Evolutionary conservation across 2,329 filamentous ascomycete genomes (phyloP).

Genomic region (Arachnomyces sp.): DNA sequence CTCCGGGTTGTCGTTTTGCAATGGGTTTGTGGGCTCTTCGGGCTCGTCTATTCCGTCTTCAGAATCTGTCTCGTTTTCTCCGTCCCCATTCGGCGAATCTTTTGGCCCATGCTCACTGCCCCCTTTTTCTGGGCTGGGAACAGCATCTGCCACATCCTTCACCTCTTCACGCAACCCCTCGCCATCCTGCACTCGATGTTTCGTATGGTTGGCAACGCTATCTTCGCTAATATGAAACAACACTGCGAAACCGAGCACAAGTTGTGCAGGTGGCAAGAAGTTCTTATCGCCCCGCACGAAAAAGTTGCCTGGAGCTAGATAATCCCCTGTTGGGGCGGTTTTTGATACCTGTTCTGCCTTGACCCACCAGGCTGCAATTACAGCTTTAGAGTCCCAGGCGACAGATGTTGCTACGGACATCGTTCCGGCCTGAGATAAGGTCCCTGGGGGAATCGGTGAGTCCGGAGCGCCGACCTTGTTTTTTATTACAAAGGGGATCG

Average conservation of each 20-base stretch:
- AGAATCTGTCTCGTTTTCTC: constrained; percentile 19
- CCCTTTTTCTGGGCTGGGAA: constrained; percentile 18
- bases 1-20: constrained; percentile 16
- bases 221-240: constrained; percentile 85
- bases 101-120: constrained; percentile 1
- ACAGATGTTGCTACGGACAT: constrained; percentile 75
- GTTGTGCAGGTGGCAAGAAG: constrained; percentile 75
- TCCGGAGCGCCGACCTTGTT: constrained; percentile 70
- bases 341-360: constrained; percentile 85
- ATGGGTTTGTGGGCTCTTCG: constrained; percentile 21
- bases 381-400: constrained; percentile 93
- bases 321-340: constrained; percentile 69
- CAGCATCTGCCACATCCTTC: constrained; percentile 16
- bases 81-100: constrained; percentile 23
- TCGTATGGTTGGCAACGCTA: constrained; percentile 71
- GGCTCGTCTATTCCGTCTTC: constrained; percentile 21
- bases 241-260: constrained; percentile 79
- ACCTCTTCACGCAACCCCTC: constrained; percentile 14
- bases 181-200: constrained; percentile 52
- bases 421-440: constrained; percentile 80
- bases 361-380: constrained; percentile 96
- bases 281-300: constrained; percentile 81
- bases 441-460: constrained; percentile 83
- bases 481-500: constrained; percentile 79
- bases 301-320: constrained; percentile 69